Percentiles rank a stretch among this genome's conserved stretches.
Conservation (phyloP, 805 yeast genomes). For the Lipomyces spencermartinsiae region DNA sequence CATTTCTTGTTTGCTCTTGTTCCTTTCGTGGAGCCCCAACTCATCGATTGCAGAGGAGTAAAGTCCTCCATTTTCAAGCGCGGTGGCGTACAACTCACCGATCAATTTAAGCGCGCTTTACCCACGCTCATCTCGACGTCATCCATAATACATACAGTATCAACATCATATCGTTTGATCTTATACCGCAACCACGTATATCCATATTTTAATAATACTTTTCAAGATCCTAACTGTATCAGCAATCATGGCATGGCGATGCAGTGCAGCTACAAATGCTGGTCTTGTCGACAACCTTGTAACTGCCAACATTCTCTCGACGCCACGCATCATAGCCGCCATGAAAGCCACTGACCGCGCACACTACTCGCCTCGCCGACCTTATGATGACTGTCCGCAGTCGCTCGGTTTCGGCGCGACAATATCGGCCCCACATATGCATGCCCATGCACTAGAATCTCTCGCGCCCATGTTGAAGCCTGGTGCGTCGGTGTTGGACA, state of each 20-base stretch:
- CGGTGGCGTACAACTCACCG: too few species aligned
- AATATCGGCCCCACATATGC: conserved; percentile 41
- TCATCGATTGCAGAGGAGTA: too few species aligned
- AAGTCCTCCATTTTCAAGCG: too few species aligned
- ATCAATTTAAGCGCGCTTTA: neutral
- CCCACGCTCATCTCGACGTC: neutral
- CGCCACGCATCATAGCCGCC: conserved; percentile 28
- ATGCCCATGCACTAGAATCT: conserved; percentile 32
- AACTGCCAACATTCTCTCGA: conserved; percentile 12
- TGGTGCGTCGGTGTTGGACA: conserved; percentile 35
- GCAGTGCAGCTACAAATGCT: conserved; percentile 22
- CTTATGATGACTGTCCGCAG: conserved; percentile 38
- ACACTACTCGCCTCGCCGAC: conserved; percentile 26
- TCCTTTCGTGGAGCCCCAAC: too few species aligned
- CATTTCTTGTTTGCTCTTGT: too few species aligned
- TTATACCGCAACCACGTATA: neutral
- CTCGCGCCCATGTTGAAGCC: conserved; percentile 29
- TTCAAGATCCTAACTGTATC: neutral
- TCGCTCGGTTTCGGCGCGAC: conserved; percentile 36
- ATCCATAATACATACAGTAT: neutral
- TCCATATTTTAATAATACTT: neutral
- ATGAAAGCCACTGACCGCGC: conserved; percentile 35
- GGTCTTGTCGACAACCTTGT: conserved; percentile 32
- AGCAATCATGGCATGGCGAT: conserved; percentile 35
- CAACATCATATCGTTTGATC: neutral